Evolutionary conservation across 257 asterid genomes (phyloP).

Genomic region (Solanum pennellii): DNA sequence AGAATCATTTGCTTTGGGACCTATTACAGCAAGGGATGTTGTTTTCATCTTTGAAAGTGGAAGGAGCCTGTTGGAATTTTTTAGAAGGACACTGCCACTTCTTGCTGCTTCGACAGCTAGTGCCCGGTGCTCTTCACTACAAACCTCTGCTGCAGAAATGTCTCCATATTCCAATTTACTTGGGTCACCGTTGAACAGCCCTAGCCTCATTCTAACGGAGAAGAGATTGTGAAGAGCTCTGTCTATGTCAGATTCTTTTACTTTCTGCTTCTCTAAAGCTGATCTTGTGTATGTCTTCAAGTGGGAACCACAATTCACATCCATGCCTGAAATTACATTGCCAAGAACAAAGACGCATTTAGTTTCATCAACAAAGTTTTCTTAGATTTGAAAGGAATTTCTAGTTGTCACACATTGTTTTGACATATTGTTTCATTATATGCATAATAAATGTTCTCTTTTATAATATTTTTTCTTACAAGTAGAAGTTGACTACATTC

Average conservation of each 20-base stretch:
- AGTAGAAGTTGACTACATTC: background rate
- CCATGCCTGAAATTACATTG: constrained; percentile 42
- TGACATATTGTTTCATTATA: background rate
- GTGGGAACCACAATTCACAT: constrained; percentile 50
- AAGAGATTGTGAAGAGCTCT: constrained; percentile 61
- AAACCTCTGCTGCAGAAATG: constrained; percentile 25
- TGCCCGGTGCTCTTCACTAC: constrained; percentile 37
- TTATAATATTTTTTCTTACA: background rate
- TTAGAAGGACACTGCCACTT: constrained; percentile 61
- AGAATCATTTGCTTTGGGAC: constrained; percentile 44
- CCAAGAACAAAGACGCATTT: background rate
- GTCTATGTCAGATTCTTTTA: constrained; percentile 36
- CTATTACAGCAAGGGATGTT: constrained; percentile 44
- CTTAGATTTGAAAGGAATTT: background rate
- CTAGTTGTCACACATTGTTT: background rate
- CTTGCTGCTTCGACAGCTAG: constrained; percentile 55
- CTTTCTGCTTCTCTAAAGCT: constrained; percentile 35
- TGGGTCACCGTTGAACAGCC: constrained; percentile 50
- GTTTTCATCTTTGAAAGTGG: constrained; percentile 36
- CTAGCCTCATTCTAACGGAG: constrained; percentile 54
- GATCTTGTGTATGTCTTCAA: constrained; percentile 30
- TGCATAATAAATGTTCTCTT: background rate
- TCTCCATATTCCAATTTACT: constrained; percentile 26
- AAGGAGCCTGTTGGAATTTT: constrained; percentile 37
- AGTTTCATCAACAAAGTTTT: background rate